These are phyloP conservation scores for Eucalyptus fibrosa DNA, from an alignment of 345 rosid genomes.

Conservation along the genomic window DNA sequence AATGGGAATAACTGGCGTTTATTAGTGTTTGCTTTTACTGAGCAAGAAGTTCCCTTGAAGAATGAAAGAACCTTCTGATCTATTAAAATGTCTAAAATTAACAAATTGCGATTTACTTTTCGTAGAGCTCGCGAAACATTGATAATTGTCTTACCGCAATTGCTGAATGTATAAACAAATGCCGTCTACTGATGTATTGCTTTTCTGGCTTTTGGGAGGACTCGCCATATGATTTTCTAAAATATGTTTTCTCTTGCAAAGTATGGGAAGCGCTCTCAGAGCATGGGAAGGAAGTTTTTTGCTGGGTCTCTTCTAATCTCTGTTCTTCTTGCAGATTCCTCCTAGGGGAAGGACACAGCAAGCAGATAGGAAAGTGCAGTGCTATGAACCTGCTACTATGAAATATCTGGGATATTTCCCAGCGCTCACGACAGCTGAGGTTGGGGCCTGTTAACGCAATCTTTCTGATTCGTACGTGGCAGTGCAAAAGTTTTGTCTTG, in stretches of 20 bases:
- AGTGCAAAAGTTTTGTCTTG: background rate
- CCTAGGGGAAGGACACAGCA: constrained; percentile 85
- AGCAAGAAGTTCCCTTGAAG: background rate
- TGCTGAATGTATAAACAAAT: background rate
- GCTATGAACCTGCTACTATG: constrained; percentile 99
- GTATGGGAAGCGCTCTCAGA: background rate
- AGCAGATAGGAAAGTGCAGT: constrained; percentile 76
- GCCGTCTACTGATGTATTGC: background rate
- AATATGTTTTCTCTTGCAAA: background rate
- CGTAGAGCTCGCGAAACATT: background rate
- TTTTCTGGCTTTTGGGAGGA: background rate
- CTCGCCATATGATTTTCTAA: background rate
- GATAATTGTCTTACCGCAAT: background rate
- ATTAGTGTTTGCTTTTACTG: background rate
- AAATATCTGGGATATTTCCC: constrained; percentile 84
- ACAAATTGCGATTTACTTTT: background rate
- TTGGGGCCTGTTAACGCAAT: constrained; percentile 5
- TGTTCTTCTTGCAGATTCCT: constrained; percentile 49
- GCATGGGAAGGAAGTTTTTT: background rate
- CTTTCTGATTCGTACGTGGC: background rate
- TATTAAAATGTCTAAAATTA: background rate
- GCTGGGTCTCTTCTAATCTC: background rate
- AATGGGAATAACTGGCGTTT: background rate
- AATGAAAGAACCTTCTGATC: background rate
- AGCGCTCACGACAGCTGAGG: constrained; percentile 64